These are phyloP conservation scores for Saitozyma sp. DNA, from an alignment of 768 basidiomycete species.

Conservation along the genomic window DNA sequence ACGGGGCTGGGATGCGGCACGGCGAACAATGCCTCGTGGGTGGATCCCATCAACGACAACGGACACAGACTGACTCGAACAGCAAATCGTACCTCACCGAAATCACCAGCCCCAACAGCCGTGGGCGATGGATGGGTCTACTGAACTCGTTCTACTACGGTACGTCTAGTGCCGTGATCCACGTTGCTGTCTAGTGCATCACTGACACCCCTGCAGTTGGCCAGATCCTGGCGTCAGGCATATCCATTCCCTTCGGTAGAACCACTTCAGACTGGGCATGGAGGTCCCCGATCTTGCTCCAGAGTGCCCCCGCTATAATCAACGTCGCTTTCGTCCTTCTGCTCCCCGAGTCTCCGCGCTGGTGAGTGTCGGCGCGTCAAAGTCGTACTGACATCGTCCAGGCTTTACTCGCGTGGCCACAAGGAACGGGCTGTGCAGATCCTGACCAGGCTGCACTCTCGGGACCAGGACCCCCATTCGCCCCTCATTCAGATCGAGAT, in stretches of 20 bases:
- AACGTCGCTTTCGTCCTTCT: conserved; percentile 58
- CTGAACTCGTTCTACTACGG: conserved; percentile 61
- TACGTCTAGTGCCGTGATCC: conserved; percentile 19
- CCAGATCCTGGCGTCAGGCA: conserved; percentile 61
- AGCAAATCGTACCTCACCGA: conserved; percentile 43
- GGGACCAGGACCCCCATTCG: conserved; percentile 57
- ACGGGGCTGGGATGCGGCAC: conserved; percentile 53
- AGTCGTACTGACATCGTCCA: no score
- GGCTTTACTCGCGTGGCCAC: conserved; percentile 58
- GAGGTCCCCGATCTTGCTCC: conserved; percentile 60
- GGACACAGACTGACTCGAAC: background rate
- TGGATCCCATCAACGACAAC: conserved; percentile 45
- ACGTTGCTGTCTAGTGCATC: background rate
- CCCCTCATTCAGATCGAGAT: conserved; percentile 61
- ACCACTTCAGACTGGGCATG: conserved; percentile 57
- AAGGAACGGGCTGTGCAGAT: conserved; percentile 56
- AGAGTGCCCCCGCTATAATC: conserved; percentile 58
- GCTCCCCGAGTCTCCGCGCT: conserved; percentile 59
- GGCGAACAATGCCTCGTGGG: conserved; percentile 55
- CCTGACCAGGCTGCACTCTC: conserved; percentile 59
- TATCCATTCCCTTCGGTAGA: conserved; percentile 61
- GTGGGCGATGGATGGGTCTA: conserved; percentile 61
- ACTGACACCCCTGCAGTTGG: conserved; percentile 52
- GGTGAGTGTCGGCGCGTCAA: conserved; percentile 52
- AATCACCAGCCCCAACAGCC: conserved; percentile 58